Percentiles rank a stretch among this genome's conserved stretches.
phyloP scores from a whole-genome alignment of 2,329 filamentous ascomycete species.

The Fusarium vanettenii region DNA sequence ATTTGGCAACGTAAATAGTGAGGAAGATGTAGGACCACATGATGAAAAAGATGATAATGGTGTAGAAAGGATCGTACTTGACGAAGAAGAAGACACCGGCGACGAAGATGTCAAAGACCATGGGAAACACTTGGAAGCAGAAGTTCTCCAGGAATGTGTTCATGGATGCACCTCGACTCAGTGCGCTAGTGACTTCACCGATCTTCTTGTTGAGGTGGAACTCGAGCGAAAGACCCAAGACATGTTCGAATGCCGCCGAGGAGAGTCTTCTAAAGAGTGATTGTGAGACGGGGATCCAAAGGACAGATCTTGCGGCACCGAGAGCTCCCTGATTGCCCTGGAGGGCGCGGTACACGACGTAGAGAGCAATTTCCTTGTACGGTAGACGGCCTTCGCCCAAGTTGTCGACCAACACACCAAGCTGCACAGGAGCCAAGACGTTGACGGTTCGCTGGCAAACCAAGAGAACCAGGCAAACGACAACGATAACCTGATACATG shows the following conservation, averaged over 20 bases:
- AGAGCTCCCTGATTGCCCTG: constrained; percentile 60
- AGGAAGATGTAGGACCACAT: constrained; percentile 63
- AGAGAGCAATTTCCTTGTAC: constrained; percentile 56
- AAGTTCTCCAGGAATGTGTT: constrained; percentile 63
- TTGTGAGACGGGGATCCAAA: constrained; percentile 63
- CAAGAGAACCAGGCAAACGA: constrained; percentile 55
- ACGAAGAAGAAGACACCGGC: constrained; percentile 60
- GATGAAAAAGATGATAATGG: constrained; percentile 60
- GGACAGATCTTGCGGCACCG: constrained; percentile 54
- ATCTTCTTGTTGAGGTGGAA: constrained; percentile 64
- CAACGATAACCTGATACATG: constrained; percentile 53
- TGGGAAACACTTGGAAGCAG: constrained; percentile 62
- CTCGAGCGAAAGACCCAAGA: constrained; percentile 59
- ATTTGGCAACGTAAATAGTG: constrained; percentile 63
- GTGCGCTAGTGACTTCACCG: constrained; percentile 63
- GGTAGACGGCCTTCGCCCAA: constrained; percentile 56
- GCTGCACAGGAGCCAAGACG: constrained; percentile 55
- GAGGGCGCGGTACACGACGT: constrained; percentile 56
- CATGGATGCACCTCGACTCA: constrained; percentile 59
- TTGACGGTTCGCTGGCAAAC: constrained; percentile 58
- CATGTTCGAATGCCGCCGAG: constrained; percentile 59
- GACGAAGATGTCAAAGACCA: constrained; percentile 62
- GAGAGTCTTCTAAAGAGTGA: constrained; percentile 56
- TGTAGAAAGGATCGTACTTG: constrained; percentile 60
- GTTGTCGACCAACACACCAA: constrained; percentile 54